A percentile compares a stretch with the other conserved stretches of the same genome.
Conservation (phyloP, 805 yeast genomes). For the Blastobotrys attinorum region DNA sequence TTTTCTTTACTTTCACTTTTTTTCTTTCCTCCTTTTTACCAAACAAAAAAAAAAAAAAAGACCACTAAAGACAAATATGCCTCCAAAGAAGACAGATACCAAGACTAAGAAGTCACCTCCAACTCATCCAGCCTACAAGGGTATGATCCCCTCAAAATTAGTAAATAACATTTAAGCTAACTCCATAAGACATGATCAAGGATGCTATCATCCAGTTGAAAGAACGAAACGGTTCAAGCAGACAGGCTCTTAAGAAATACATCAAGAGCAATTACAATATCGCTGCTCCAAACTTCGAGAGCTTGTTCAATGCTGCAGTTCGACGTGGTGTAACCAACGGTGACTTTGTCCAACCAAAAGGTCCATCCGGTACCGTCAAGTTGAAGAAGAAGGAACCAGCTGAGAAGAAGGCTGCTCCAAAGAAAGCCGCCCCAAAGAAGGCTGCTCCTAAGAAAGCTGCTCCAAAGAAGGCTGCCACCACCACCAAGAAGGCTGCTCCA, state of each 20-base stretch:
- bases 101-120: conserved; percentile 21
- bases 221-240: conserved; percentile 71
- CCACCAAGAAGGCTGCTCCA: conserved; percentile 25
- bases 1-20: background rate
- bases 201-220: conserved; percentile 64
- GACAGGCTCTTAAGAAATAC: conserved; percentile 83
- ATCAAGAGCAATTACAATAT: conserved; percentile 56
- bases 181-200: conserved; percentile 45
- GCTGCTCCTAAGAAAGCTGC: conserved; percentile 14
- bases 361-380: conserved; percentile 82
- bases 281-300: conserved; percentile 59
- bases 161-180: conserved; percentile 14
- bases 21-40: background rate
- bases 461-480: conserved; percentile 20
- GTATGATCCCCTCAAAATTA: conserved; percentile 21
- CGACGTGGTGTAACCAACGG: conserved; percentile 76
- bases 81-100: conserved; percentile 21
- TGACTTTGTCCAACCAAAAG: conserved; percentile 76
- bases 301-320: conserved; percentile 66
- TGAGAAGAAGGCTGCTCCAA: conserved; percentile 20
- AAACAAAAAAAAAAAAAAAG: background rate
- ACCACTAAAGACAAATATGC: no score
- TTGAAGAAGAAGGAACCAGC: conserved; percentile 41
- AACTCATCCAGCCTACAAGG: conserved; percentile 32
- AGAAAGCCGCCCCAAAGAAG: conserved; percentile 15